These are phyloP conservation scores for Baudoinia panamericana DNA, from an alignment of 495 filamentous ascomycete genomes.

Conservation along the genomic window DNA sequence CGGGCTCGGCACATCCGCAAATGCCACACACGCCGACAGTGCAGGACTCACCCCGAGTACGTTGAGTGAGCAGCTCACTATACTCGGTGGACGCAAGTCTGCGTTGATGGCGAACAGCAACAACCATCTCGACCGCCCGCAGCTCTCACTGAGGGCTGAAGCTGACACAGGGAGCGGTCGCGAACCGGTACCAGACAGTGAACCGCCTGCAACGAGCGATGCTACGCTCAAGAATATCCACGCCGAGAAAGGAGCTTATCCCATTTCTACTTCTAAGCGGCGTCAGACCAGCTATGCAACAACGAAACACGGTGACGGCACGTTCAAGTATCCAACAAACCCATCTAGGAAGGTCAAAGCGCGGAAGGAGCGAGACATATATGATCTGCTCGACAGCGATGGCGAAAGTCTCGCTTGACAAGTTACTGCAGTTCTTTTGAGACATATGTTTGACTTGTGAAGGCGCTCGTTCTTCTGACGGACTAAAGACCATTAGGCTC, in stretches of 20 bases:
- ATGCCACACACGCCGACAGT: slow-evolving; percentile 6
- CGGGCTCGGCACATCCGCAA: slow-evolving; percentile 13
- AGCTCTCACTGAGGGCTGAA: neutral
- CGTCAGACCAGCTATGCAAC: neutral
- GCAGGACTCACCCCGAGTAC: neutral
- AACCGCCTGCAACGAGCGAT: neutral
- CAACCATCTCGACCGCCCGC: neutral
- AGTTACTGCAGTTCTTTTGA: no score
- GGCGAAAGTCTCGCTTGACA: no score
- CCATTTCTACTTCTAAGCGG: neutral
- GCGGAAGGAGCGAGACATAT: neutral
- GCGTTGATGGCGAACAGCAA: neutral
- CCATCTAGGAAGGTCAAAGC: no score
- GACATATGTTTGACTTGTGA: no score
- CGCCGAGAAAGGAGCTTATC: neutral
- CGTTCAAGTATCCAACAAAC: no score
- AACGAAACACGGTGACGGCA: neutral
- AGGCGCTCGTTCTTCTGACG: no score
- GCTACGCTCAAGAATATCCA: neutral
- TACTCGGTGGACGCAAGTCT: no score
- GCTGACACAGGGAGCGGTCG: neutral
- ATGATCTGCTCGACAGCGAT: slow-evolving; percentile 1
- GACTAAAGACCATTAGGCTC: no score
- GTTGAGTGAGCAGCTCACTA: no score
- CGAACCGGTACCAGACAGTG: neutral